Conservation (phyloP, 139 green algal species). For the Pseudopediastrum boryanum region DNA sequence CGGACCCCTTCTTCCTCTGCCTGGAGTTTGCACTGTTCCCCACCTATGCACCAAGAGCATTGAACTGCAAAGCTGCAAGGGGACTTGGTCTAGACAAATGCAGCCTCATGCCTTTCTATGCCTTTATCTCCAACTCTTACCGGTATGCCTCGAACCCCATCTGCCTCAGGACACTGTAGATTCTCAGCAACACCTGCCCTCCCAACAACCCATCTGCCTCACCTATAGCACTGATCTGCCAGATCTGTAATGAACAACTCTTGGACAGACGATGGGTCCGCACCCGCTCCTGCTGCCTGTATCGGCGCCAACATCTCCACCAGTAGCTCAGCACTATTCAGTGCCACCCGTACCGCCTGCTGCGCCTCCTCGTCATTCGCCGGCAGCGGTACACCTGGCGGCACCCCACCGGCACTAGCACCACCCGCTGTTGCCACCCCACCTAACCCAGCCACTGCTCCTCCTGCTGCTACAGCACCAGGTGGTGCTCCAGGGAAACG, state of each 20-base stretch:
- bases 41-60: not conserved
- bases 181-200: not conserved
- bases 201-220: not conserved
- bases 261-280: constrained; percentile 37
- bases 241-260: constrained; percentile 55
- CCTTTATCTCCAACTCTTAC: not conserved
- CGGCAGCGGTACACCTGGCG: not conserved
- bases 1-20: too few species aligned
- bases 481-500: too few species aligned
- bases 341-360: constrained; percentile 9
- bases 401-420: too few species aligned
- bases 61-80: not conserved
- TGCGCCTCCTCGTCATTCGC: not conserved
- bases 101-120: not conserved
- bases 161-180: not conserved
- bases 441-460: too few species aligned
- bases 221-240: constrained; percentile 48
- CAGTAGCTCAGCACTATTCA: constrained; percentile 38
- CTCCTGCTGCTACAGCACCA: too few species aligned
- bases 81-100: not conserved
- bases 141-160: not conserved
- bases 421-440: too few species aligned
- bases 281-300: not conserved
- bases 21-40: too few species aligned
- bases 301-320: constrained; percentile 34